Evolutionary conservation across 257 asterid genomes (phyloP), one percentile per base, ranked within the genome.

Genomic region (Salvia rosmarinus): DNA sequence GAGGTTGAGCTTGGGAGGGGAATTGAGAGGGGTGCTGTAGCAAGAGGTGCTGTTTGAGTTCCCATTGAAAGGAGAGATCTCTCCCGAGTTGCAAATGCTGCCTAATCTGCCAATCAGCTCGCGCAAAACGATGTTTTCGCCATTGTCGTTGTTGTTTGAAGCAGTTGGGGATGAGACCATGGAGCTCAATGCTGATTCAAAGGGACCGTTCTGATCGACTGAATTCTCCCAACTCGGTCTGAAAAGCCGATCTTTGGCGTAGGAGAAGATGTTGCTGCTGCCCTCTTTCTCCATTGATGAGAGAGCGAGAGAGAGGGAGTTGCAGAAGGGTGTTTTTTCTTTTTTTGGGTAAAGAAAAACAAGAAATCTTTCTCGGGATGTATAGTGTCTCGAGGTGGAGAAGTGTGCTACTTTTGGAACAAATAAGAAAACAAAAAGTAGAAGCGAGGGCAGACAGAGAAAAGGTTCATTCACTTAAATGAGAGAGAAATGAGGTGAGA

Each of bases 141-240:
- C 83, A 65, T 79, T 76, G 32, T 75, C 74, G 32, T 54, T 68
- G 63, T 46, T 61, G 50, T 67, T 59, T 3, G 97, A 81, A 0
- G 86, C 76, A 0, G 87, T 84, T 12, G 98, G 97, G 12, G 98
- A 92, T 0, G 98, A 92, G 4, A 90, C 98, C 92, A 90, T 90
- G 5, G 98, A 92, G 79, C 97, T 90, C 77, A 92, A 76, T 54
- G 97, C 97, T 1, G 97, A 92, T 78, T 90, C 93, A 30, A 88
- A 85, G 21, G 89, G 89, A 55, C 87, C 95, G 30, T 51, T 78
- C 34, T 87, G 91, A 64, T 85, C 89, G 70, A 75, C 35, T n/a
- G 91, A 83, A 62, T 79, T 84, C 6, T 87, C 89, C 95, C 92
- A 91, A 59, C 21, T 84, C 49, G 89, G 82, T 72, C 76, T 80